Evolutionary conservation across 2,329 filamentous ascomycete genomes (phyloP), one percentile per base, ranked within the genome.

Genomic region (Pyricularia pennisetigena): DNA sequence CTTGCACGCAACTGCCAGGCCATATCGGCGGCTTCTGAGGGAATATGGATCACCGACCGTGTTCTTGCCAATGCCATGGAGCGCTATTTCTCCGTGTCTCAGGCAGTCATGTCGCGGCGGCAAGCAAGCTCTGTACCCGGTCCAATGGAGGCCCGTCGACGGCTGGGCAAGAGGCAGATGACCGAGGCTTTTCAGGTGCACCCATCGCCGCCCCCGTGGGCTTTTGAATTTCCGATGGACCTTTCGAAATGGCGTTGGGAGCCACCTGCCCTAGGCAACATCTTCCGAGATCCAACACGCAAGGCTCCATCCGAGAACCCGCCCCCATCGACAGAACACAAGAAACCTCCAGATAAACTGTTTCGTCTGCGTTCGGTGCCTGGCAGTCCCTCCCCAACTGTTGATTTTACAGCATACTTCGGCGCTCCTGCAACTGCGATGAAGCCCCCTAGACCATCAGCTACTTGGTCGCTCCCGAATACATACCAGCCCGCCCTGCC

Each of bases 11-110:
- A 9, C 12, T 26, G 29, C 26, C 32, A 64, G n/a, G 35, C 26
- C 20, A 29, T 24, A n/a, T 64, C 32, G 67, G 32, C 66, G 20
- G 66, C n/a, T 32, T 24, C 59, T 12, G 82, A 85, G 67, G 77
- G 79, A 62, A 74, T 88, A 71, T 90, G 87, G 86, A 82, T 90
- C 70, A 82, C 83, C 32, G 88, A 90, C 72, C 80, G 85, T 64
- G 72, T 84, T 28, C 80, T 90, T 16, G 76, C 78, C 28, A 76
- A 78, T 67, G 82, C 83, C 2, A 85, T 87, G 71, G 79, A 82
- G 64, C 78, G 80, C 23, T 83, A 80, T 72, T 79, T 79, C 65
- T 72, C 69, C 32, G 70, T 81, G 14, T 80, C 78, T 8, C 69
- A 69, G 54, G 63, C 69, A 16, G 63, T 41, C 26, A 35, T 24